Evolutionary conservation across 768 basidiomycete genomes (phyloP).

Genomic region (Sarcodon sp.): DNA sequence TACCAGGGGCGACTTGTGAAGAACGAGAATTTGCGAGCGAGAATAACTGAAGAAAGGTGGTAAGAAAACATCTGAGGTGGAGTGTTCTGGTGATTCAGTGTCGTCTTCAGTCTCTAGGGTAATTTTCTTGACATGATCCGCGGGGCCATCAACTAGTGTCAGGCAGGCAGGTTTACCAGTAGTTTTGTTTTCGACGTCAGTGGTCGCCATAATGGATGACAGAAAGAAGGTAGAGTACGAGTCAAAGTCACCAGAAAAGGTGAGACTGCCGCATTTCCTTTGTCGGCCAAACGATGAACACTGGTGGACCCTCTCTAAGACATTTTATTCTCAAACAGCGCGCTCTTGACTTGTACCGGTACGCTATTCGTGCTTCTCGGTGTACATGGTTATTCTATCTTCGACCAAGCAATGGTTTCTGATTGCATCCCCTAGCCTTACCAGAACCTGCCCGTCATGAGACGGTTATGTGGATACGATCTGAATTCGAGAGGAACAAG

Average conservation of each 20-base stretch:
- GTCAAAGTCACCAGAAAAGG: background rate
- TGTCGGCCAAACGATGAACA: background rate
- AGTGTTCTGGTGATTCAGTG: conserved; percentile 9
- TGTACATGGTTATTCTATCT: conserved; percentile 24
- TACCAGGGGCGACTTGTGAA: conserved; percentile 69
- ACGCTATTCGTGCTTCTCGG: conserved; percentile 55
- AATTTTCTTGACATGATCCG: conserved; percentile 19
- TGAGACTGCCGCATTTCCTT: background rate
- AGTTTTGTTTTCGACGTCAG: conserved; percentile 9
- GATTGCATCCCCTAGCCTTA: conserved; percentile 32
- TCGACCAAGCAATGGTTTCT: background rate
- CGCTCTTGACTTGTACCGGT: conserved; percentile 50
- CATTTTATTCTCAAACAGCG: conserved; percentile 64
- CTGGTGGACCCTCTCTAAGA: conserved; percentile 28
- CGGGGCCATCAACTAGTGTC: conserved; percentile 14
- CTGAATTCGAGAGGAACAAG: conserved; percentile 54
- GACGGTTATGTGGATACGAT: conserved; percentile 60
- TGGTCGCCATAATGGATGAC: conserved; percentile 19
- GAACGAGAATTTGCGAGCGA: conserved; percentile 51
- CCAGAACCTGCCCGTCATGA: conserved; percentile 52
- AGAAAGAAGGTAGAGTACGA: conserved; percentile 1
- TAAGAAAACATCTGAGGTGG: conserved; percentile 16
- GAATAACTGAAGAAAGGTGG: conserved; percentile 55
- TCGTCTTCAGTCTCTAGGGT: conserved; percentile 13
- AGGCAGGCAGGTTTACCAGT: conserved; percentile 3